Evolutionary conservation across 805 yeast genomes (phyloP).

Genomic region (Ogataea methylovora): DNA sequence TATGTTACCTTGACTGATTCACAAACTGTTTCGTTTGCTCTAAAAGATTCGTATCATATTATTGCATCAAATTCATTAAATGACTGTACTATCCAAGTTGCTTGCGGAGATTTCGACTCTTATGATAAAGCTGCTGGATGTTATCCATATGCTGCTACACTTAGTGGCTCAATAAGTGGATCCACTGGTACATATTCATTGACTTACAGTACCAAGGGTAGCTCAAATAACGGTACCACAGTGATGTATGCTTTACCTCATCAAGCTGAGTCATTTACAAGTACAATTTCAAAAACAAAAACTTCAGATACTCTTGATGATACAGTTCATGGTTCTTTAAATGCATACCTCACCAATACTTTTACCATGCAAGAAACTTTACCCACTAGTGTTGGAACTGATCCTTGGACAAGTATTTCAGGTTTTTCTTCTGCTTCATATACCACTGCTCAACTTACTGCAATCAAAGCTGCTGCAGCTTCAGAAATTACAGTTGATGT

Average conservation of each 20-base stretch:
- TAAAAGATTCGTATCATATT: constrained; percentile 23
- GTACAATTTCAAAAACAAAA: constrained; percentile 17
- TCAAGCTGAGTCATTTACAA: constrained; percentile 33
- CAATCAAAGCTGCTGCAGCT: constrained; percentile 26
- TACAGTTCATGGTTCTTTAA: constrained; percentile 43
- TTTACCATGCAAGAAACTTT: constrained; percentile 35
- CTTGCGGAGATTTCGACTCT: constrained; percentile 36
- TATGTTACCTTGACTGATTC: constrained; percentile 44
- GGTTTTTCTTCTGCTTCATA: constrained; percentile 19
- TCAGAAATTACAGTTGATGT: constrained; percentile 35
- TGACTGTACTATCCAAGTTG: constrained; percentile 53
- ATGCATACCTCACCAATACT: constrained; percentile 33
- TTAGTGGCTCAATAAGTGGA: constrained; percentile 34
- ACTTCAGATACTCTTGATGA: constrained; percentile 35
- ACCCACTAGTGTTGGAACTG: constrained; percentile 34
- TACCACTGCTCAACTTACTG: constrained; percentile 10
- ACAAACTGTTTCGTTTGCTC: constrained; percentile 23
- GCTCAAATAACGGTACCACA: constrained; percentile 33
- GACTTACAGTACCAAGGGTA: constrained; percentile 35
- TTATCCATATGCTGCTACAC: constrained; percentile 41
- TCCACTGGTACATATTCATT: constrained; percentile 33
- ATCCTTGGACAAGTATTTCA: constrained; percentile 51
- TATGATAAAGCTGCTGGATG: constrained; percentile 61
- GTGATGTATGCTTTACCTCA: constrained; percentile 48
- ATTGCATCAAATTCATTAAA: constrained; percentile 35